A percentile compares a stretch with the other conserved stretches of the same genome.
Conservation (phyloP, 148 eudicot genomes). For the Gaultheria prostrata region DNA sequence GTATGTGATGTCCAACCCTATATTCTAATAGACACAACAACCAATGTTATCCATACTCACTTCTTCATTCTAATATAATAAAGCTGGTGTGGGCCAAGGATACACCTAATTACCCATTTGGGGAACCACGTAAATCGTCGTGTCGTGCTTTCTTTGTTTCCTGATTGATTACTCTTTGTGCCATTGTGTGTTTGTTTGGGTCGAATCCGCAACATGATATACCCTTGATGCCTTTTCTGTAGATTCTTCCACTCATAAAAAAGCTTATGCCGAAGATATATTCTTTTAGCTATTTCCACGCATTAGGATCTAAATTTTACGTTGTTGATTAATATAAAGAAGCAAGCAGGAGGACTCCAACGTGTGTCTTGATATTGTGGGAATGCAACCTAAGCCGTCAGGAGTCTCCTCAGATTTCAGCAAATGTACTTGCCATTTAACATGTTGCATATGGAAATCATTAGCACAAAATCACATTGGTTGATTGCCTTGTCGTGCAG, state of each 20-base stretch:
- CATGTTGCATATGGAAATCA: not conserved
- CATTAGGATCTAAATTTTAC: not conserved
- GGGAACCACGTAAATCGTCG: not conserved
- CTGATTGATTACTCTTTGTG: not conserved
- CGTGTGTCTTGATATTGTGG: not conserved
- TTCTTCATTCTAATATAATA: not conserved
- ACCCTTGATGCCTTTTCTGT: not conserved
- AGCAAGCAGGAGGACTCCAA: not conserved
- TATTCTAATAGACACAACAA: not conserved
- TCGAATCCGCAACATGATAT: not conserved
- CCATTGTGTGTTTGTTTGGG: not conserved
- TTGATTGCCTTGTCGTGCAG: not conserved
- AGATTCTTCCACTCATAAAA: no score
- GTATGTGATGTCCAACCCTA: not conserved
- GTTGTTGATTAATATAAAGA: not conserved
- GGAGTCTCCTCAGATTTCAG: not conserved
- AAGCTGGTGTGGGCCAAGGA: not conserved
- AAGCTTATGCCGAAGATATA: not conserved
- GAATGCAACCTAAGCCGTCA: not conserved
- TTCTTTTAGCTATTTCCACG: not conserved
- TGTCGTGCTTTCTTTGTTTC: slow-evolving; percentile 1
- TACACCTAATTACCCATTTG: not conserved
- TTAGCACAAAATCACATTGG: not conserved
- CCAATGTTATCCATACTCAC: not conserved
- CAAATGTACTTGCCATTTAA: not conserved